Conservation (phyloP, 2,329 filamentous ascomycete species). For the Paracorniculantispora psalliotae region DNA sequence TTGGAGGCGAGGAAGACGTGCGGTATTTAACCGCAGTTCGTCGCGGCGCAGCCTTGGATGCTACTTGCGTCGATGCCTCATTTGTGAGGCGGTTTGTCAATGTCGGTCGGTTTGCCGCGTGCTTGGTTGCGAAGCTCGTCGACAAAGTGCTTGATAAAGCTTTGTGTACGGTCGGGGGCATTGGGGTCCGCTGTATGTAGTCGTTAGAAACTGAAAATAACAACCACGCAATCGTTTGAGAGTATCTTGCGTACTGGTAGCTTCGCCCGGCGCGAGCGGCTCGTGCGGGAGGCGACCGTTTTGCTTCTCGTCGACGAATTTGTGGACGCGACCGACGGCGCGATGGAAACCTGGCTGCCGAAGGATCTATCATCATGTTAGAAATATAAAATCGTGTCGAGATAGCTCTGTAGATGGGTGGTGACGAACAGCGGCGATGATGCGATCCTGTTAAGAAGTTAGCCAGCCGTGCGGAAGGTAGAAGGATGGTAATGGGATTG, state of each 20-base stretch:
- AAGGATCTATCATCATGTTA: conserved; percentile 36
- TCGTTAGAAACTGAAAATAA: neutral
- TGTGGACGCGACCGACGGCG: conserved; percentile 48
- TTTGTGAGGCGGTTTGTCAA: conserved; percentile 24
- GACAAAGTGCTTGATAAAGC: conserved; percentile 44
- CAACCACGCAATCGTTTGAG: neutral
- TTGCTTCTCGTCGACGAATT: conserved; percentile 42
- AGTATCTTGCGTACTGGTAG: conserved; percentile 36
- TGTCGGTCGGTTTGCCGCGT: conserved; percentile 39
- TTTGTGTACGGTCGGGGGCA: conserved; percentile 17
- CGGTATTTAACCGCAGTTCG: too few relatives aligned
- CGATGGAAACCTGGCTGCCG: conserved; percentile 47
- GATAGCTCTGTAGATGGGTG: neutral
- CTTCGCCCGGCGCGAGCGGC: conserved; percentile 47
- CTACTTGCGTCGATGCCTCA: conserved; percentile 13
- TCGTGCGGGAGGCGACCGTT: conserved; percentile 47
- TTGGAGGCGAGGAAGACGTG: too few relatives aligned
- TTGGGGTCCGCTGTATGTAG: conserved; percentile 28
- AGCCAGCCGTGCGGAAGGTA: neutral
- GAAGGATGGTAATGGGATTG: accelerated
- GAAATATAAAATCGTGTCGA: neutral
- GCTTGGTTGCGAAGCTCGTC: conserved; percentile 49
- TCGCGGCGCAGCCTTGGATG: neutral
- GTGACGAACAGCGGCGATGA: conserved; percentile 27
- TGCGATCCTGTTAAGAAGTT: conserved; percentile 25